phyloP scores from a whole-genome alignment of 169 alveolate species.

The Plasmodium coatneyi region DNA sequence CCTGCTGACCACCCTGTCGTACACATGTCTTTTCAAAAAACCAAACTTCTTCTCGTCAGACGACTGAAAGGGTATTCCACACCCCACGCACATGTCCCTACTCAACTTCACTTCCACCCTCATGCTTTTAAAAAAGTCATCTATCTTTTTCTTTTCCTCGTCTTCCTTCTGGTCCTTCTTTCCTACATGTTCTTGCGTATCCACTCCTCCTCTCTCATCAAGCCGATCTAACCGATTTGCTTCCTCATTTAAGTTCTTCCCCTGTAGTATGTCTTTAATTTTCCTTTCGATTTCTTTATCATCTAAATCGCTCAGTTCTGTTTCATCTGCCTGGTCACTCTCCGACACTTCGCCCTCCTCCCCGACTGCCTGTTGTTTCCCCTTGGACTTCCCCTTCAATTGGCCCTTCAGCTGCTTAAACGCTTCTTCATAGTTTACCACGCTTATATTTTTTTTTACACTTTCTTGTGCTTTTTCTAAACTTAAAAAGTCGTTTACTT shows the following conservation, averaged over 20 bases:
- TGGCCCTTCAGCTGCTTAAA: background rate
- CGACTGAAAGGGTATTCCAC: slow-evolving; percentile 81
- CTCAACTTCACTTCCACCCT: slow-evolving; percentile 30
- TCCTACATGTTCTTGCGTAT: background rate
- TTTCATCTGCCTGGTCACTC: background rate
- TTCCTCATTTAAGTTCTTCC: background rate
- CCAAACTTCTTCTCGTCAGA: slow-evolving; percentile 40
- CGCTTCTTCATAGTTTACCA: slow-evolving; percentile 44
- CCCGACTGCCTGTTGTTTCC: background rate
- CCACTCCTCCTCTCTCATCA: background rate
- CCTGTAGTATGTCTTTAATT: slow-evolving; percentile 1
- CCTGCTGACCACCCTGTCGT: slow-evolving; percentile 27
- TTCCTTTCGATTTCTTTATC: slow-evolving; percentile 30
- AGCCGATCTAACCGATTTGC: background rate
- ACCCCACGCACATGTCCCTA: slow-evolving; percentile 76
- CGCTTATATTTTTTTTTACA: slow-evolving; percentile 31
- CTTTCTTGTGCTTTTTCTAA: slow-evolving; percentile 10
- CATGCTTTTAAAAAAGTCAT: slow-evolving; percentile 45
- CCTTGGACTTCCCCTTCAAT: background rate
- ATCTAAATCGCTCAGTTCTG: background rate
- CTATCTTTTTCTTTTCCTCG: slow-evolving; percentile 42
- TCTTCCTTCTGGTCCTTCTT: background rate
- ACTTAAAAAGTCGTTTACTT: slow-evolving; percentile 23
- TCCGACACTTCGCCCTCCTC: background rate
- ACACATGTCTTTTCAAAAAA: slow-evolving; percentile 38